Evolutionary conservation across 768 basidiomycete species (phyloP).

Genomic region (Tubosaeta sp.): DNA sequence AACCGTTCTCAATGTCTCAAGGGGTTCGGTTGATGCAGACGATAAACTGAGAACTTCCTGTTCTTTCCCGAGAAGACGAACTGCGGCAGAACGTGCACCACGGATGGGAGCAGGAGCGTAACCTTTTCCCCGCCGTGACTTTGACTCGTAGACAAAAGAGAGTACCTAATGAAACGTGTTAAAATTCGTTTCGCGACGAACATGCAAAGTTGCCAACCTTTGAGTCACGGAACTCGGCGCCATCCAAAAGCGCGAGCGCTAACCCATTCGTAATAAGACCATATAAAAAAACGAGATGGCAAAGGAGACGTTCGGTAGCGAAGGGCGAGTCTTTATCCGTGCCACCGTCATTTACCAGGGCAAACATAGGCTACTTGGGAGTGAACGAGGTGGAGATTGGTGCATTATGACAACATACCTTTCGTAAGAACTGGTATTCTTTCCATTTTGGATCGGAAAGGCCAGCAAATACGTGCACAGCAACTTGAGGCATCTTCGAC

Average conservation of each 20-base stretch:
- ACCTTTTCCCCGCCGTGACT: slow-evolving; percentile 17
- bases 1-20: neutral
- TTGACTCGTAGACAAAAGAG: slow-evolving; percentile 53
- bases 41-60: neutral
- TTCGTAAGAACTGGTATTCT: slow-evolving; percentile 37
- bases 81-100: slow-evolving; percentile 5
- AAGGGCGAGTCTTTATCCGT: slow-evolving; percentile 11
- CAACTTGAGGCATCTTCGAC: slow-evolving; percentile 32
- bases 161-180: slow-evolving; percentile 41
- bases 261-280: slow-evolving; percentile 46
- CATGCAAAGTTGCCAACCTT: slow-evolving; percentile 39
- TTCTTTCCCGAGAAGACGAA: slow-evolving; percentile 6
- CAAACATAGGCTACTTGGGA: slow-evolving; percentile 57
- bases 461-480: slow-evolving; percentile 44
- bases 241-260: slow-evolving; percentile 48
- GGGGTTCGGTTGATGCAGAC: neutral
- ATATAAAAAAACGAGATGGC: slow-evolving; percentile 49
- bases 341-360: slow-evolving; percentile 55
- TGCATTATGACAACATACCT: slow-evolving; percentile 32
- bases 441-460: slow-evolving; percentile 48
- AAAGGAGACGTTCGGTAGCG: slow-evolving; percentile 33
- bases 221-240: slow-evolving; percentile 56
- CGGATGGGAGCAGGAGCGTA: slow-evolving; percentile 10
- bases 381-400: slow-evolving; percentile 7
- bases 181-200: neutral